Evolutionary conservation across 2,329 filamentous ascomycete species (phyloP).

Genomic region (Aspergillus sp.): DNA sequence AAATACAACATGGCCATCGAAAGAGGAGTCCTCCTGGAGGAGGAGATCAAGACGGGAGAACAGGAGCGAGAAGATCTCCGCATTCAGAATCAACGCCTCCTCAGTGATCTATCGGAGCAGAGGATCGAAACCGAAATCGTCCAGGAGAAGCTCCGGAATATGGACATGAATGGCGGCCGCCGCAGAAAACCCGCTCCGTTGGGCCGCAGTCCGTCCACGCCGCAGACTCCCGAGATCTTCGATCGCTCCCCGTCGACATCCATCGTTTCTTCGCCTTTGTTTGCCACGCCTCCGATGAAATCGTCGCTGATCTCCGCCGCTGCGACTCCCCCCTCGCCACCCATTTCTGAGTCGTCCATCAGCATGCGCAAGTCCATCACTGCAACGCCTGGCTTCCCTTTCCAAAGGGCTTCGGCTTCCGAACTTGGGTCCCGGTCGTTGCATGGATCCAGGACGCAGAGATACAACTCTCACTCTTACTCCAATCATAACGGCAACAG

Average conservation of each 20-base stretch:
- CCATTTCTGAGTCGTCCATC: conserved; percentile 81
- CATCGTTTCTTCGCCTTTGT: conserved; percentile 81
- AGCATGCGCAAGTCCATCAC: conserved; percentile 56
- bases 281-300: conserved; percentile 80
- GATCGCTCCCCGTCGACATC: conserved; percentile 78
- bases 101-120: conserved; percentile 87
- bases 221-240: conserved; percentile 68
- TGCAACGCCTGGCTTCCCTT: conserved; percentile 50
- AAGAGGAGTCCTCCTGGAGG: conserved; percentile 86
- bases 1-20: conserved; percentile 97
- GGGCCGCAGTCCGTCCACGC: conserved; percentile 48
- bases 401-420: conserved; percentile 45
- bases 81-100: conserved; percentile 85
- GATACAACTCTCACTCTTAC: conserved; percentile 25
- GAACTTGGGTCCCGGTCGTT: conserved; percentile 57
- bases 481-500: background rate
- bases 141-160: conserved; percentile 85
- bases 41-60: conserved; percentile 87
- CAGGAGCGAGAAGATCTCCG: conserved; percentile 85
- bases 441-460: conserved; percentile 41
- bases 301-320: conserved; percentile 63
- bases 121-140: conserved; percentile 94
- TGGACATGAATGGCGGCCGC: conserved; percentile 53
- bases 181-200: conserved; percentile 53
- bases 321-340: conserved; percentile 86